These are phyloP conservation scores for Mycena kentingensis DNA, from an alignment of 768 basidiomycete species.

Conservation along the genomic window DNA sequence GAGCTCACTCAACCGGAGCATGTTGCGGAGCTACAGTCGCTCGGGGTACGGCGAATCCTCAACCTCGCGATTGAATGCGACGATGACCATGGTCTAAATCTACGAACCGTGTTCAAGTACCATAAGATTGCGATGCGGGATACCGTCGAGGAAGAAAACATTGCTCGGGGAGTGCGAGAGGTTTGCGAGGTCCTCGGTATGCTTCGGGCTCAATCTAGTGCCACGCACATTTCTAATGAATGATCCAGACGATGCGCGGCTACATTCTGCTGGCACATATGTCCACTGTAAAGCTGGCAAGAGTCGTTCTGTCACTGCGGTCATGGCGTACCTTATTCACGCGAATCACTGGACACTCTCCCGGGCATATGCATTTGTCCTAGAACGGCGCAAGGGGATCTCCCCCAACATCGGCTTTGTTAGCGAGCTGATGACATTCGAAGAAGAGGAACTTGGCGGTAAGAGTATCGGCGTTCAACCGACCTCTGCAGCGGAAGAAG, in stretches of 20 bases:
- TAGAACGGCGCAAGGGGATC: constrained; percentile 90
- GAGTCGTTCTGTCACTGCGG: constrained; percentile 93
- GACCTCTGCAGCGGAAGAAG: constrained; percentile 28
- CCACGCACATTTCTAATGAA: constrained; percentile 1
- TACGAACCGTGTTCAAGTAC: constrained; percentile 77
- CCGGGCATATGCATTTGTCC: constrained; percentile 87
- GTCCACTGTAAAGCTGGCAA: constrained; percentile 98
- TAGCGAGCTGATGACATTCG: constrained; percentile 94
- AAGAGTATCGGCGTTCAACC: constrained; percentile 70
- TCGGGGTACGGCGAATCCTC: constrained; percentile 85
- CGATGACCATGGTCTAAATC: constrained; percentile 69
- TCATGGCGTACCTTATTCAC: constrained; percentile 96
- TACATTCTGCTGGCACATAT: constrained; percentile 88
- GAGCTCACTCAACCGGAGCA: constrained; percentile 78
- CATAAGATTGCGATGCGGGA: constrained; percentile 90
- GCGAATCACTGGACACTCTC: constrained; percentile 96
- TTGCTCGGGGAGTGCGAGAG: constrained; percentile 77
- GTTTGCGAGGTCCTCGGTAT: constrained; percentile 86
- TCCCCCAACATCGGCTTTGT: constrained; percentile 98
- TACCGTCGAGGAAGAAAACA: constrained; percentile 91
- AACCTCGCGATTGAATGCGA: constrained; percentile 94
- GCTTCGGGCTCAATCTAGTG: constrained; percentile 29
- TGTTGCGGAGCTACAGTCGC: constrained; percentile 65
- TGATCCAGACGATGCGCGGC: constrained; percentile 78
- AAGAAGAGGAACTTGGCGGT: constrained; percentile 85